Evolutionary conservation across 129 eudicot genomes (phyloP).

Genomic region (carrot (Daucus carota)): DNA sequence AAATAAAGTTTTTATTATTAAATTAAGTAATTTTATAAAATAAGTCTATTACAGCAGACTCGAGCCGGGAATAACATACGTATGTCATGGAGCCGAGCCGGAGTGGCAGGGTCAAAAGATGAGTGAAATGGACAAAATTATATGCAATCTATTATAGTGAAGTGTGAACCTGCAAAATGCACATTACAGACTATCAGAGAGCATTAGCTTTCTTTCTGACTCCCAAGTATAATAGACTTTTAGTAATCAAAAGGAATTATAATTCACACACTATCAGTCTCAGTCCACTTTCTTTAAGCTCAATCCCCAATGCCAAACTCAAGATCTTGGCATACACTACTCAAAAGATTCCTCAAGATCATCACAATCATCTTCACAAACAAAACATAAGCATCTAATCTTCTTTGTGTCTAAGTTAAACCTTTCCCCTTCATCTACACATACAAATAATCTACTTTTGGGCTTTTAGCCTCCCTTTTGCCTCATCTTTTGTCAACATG

Average conservation of each 20-base stretch:
- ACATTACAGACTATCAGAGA: background rate
- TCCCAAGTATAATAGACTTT: background rate
- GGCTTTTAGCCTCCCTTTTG: constrained; percentile 10
- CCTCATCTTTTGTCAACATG: constrained; percentile 13
- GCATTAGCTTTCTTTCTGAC: background rate
- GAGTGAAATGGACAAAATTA: background rate
- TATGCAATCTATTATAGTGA: background rate
- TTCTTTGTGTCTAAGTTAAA: constrained; percentile 10
- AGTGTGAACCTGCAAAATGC: background rate
- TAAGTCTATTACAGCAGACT: no score
- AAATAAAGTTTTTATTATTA: no score
- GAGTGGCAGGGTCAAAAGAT: no score
- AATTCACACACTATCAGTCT: constrained; percentile 7
- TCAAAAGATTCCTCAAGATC: constrained; percentile 9
- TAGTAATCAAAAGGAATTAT: background rate
- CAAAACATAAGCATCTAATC: constrained; percentile 6
- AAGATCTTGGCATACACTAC: background rate
- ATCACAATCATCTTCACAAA: constrained; percentile 1
- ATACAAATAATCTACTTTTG: background rate
- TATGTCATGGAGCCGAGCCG: no score
- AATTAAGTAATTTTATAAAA: no score
- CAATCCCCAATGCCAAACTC: constrained; percentile 1
- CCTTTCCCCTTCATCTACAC: background rate
- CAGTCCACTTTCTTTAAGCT: background rate
- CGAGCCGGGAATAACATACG: no score